These are phyloP conservation scores for Chlorella sp. DNA, from an alignment of 139 green algal species.

Conservation along the genomic window DNA sequence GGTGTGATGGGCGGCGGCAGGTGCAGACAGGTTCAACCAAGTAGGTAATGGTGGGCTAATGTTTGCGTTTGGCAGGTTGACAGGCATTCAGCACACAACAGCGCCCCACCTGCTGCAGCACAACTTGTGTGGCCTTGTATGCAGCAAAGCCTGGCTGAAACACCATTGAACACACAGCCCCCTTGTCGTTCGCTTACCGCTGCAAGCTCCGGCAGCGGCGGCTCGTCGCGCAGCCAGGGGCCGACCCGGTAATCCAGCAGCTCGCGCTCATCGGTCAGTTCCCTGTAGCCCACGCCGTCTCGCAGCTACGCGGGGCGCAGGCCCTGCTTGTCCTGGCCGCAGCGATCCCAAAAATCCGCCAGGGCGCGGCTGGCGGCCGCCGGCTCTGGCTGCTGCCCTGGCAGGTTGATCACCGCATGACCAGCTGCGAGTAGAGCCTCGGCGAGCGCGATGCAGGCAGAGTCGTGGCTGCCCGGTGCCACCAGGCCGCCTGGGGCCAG, in stretches of 20 bases:
- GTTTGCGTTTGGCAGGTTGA: too few species aligned
- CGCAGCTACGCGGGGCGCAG: neutral
- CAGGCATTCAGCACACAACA: too few species aligned
- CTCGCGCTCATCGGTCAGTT: neutral
- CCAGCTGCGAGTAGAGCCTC: neutral
- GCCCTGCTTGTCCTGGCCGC: neutral
- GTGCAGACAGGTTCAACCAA: too few species aligned
- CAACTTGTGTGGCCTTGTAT: too few species aligned
- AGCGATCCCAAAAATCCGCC: neutral
- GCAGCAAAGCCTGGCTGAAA: too few species aligned
- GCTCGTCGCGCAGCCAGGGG: neutral
- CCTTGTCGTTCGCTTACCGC: neutral
- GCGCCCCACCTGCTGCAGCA: too few species aligned
- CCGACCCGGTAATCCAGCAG: neutral
- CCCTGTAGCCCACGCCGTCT: neutral
- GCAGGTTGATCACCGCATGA: neutral
- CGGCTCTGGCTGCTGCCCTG: neutral
- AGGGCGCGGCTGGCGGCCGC: neutral
- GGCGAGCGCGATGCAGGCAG: neutral
- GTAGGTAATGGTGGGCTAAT: too few species aligned
- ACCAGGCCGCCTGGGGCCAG: neutral
- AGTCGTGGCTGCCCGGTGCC: neutral
- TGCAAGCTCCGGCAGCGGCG: neutral
- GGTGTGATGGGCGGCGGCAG: neutral
- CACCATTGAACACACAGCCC: too few species aligned